Evolutionary conservation across 169 alveolate genomes (phyloP).

Genomic region (Plasmodium gaboni): DNA sequence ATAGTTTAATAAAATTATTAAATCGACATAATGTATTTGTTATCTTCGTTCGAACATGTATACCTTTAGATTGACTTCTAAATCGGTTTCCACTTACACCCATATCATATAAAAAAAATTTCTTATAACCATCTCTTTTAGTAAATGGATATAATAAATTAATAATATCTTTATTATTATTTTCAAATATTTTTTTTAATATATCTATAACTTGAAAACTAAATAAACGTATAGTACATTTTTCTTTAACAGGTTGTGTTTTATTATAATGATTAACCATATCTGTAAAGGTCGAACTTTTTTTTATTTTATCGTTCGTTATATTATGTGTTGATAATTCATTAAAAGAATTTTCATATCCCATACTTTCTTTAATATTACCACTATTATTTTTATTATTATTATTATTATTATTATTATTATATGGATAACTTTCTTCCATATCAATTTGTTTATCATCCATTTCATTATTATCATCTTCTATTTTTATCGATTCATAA

Average conservation of each 20-base stretch:
- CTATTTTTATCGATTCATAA: too few relatives aligned
- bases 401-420: not conserved
- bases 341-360: not conserved
- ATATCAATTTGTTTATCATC: too few relatives aligned
- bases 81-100: constrained; percentile 89
- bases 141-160: constrained; percentile 85
- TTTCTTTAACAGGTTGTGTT: constrained; percentile 79
- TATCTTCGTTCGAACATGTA: constrained; percentile 77
- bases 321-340: constrained; percentile 20
- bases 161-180: constrained; percentile 81
- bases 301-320: constrained; percentile 25
- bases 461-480: too few relatives aligned
- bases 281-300: constrained; percentile 30
- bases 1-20: constrained; percentile 83
- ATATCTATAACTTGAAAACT: constrained; percentile 89
- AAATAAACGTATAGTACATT: constrained; percentile 83
- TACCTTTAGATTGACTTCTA: constrained; percentile 27
- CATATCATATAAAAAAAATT: constrained; percentile 86
- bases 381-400: not conserved
- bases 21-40: constrained; percentile 75
- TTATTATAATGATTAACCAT: constrained; percentile 76
- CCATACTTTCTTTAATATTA: constrained; percentile 7
- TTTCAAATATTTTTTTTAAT: constrained; percentile 82
- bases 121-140: constrained; percentile 79
- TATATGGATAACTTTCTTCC: too few relatives aligned